A percentile compares a stretch with the other conserved stretches of the same genome.
phyloP scores from a whole-genome alignment of 73 alveolate species.

The Tetrahymena elliotti region DNA sequence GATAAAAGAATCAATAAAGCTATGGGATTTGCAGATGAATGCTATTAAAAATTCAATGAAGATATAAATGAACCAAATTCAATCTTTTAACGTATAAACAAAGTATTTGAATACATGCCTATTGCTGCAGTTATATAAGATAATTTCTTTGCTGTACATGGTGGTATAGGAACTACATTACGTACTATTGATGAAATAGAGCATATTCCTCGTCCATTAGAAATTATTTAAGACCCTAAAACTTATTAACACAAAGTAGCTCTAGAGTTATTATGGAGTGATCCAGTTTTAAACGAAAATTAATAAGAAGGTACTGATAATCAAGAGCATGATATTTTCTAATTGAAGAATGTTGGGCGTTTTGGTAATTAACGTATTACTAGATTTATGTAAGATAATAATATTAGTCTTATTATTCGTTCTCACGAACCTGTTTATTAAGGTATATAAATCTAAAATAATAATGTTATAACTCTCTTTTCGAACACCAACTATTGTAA shows the following conservation, averaged over 20 bases:
- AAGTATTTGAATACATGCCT: slow-evolving; percentile 73
- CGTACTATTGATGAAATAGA: slow-evolving; percentile 69
- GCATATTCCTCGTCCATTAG: slow-evolving; percentile 62
- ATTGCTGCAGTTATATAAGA: slow-evolving; percentile 68
- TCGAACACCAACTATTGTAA: slow-evolving; percentile 77
- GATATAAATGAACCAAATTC: slow-evolving; percentile 66
- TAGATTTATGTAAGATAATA: slow-evolving; percentile 71
- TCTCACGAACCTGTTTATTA: slow-evolving; percentile 73
- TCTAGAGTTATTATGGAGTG: slow-evolving; percentile 75
- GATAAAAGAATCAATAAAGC: slow-evolving; percentile 66
- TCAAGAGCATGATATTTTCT: slow-evolving; percentile 65
- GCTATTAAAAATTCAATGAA: slow-evolving; percentile 54
- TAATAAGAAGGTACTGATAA: slow-evolving; percentile 65
- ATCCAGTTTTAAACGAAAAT: slow-evolving; percentile 66
- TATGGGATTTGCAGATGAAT: slow-evolving; percentile 77
- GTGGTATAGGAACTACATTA: slow-evolving; percentile 80
- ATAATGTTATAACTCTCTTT: slow-evolving; percentile 64
- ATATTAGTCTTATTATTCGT: slow-evolving; percentile 61
- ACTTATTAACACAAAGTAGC: slow-evolving; percentile 61
- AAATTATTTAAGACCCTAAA: slow-evolving; percentile 65
- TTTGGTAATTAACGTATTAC: slow-evolving; percentile 76
- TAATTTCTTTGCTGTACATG: slow-evolving; percentile 65
- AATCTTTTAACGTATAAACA: slow-evolving; percentile 62
- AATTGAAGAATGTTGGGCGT: slow-evolving; percentile 62
- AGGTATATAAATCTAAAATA: slow-evolving; percentile 66